Base-by-base conservation (phyloP, 176 grass and related monocot species). In the Oryza australiensis region DNA sequence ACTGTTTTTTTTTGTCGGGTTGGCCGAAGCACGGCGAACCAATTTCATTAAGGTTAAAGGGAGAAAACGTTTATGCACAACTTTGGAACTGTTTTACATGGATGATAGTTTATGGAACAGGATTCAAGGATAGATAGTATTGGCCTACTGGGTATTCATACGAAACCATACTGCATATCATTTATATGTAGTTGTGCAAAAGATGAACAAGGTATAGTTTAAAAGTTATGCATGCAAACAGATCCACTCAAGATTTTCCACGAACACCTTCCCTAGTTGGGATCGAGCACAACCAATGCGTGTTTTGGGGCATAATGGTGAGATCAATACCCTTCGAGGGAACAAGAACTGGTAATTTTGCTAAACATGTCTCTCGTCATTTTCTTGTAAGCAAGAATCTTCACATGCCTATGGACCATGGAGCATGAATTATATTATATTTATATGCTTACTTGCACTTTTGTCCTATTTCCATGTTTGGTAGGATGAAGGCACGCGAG, bases 401-500 rank as follows among this genome's bases (percentile, higher is more conserved):
- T 24, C 43, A 59, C 57, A 32, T 86, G 32, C 9, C 2, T 75
- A 71, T 70, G 77, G 12, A n/a, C 4, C 18, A 66, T 66, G 26
- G 13, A 9, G 57, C 32, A 80, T 66, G 42, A 15, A 68, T 57
- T 73, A 9, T 32, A 66, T 14, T 59, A 35, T 48, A 24, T 26
- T 71, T 45, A 34, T 45, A 37, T 30, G 29, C 30, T 66, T 37
- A 34, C 48, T 55, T 74, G 67, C 35, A 30, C 70, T 40, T 3
- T 51, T 24, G 9, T 73, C n/a, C 15, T 67, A 46, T 64, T 73
- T 76, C 15, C 18, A 6, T 68, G 27, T 55, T 80, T 80, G 38
- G 55, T 46, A 97, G 94, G 94, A 97, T 97, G 91, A 97, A 80
- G 64, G 94, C 94, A 81, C 94, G 94, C 1, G 94, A 97, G 79